Evolutionary conservation across 2,329 filamentous ascomycete species (phyloP).

Genomic region (Grosmannia huntii): DNA sequence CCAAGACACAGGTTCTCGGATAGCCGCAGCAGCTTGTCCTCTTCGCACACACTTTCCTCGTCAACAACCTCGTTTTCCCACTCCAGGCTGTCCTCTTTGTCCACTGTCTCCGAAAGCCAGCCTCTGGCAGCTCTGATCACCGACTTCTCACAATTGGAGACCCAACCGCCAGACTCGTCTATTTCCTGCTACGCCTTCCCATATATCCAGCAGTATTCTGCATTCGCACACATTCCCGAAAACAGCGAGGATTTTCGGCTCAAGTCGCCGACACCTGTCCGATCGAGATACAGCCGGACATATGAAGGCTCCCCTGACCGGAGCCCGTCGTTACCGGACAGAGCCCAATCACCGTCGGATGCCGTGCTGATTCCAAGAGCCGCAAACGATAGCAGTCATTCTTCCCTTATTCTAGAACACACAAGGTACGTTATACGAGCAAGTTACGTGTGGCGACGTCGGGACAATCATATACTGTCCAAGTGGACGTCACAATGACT

Average conservation of each 20-base stretch:
- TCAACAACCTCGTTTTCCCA: constrained; percentile 29
- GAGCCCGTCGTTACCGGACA: constrained; percentile 2
- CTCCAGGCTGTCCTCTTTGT: constrained; percentile 41
- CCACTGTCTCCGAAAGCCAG: constrained; percentile 32
- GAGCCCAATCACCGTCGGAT: constrained; percentile 11
- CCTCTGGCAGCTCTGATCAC: constrained; percentile 19
- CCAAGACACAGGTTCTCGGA: constrained; percentile 33
- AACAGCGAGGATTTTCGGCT: constrained; percentile 2
- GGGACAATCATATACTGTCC: neutral
- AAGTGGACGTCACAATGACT: neutral
- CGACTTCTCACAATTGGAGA: constrained; percentile 26
- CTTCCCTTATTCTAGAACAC: neutral
- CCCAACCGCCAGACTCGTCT: constrained; percentile 2
- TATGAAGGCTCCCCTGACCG: constrained; percentile 3
- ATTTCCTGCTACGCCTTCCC: neutral
- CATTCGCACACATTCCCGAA: neutral
- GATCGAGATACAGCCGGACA: constrained; percentile 4
- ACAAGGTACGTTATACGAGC: neutral
- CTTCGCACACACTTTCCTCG: constrained; percentile 32
- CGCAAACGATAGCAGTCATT: neutral
- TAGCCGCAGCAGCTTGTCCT: constrained; percentile 39
- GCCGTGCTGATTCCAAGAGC: constrained; percentile 7
- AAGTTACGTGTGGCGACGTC: neutral
- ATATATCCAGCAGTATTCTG: constrained; percentile 5
- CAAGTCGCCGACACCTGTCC: constrained; percentile 14